phyloP scores from a whole-genome alignment of 192 early-diverging fungal genomes.

The Entomortierella chlamydospora region DNA sequence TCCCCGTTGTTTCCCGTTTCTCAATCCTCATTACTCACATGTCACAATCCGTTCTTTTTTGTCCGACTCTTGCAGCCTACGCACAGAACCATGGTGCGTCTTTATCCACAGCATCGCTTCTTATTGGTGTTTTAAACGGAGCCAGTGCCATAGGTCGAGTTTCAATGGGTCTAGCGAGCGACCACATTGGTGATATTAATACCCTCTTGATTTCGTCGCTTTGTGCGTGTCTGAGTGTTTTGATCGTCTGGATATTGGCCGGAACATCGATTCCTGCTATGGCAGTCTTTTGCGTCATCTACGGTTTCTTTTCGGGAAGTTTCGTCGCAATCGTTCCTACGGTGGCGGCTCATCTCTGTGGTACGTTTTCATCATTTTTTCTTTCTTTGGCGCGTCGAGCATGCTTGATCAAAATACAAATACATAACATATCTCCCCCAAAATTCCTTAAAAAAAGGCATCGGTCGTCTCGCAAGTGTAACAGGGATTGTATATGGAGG shows the following conservation, averaged over 20 bases:
- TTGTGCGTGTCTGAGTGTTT: conserved; percentile 54
- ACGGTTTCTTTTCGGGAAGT: conserved; percentile 69
- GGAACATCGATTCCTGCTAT: conserved; percentile 43
- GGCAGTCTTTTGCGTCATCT: conserved; percentile 60
- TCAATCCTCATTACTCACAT: conserved; percentile 17
- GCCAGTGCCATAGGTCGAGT: conserved; percentile 67
- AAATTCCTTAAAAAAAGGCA: conserved; percentile 27
- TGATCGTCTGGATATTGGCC: conserved; percentile 67
- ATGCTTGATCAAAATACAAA: too few species aligned
- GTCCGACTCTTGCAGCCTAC: conserved; percentile 26
- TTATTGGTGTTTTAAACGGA: conserved; percentile 68
- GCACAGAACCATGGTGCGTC: conserved; percentile 19
- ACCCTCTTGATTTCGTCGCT: conserved; percentile 61
- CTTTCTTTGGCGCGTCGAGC: too few species aligned
- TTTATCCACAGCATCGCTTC: conserved; percentile 46
- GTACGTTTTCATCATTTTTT: too few species aligned
- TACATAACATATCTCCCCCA: not conserved
- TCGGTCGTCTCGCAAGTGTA: conserved; percentile 65
- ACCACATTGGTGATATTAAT: conserved; percentile 69
- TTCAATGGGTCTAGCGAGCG: conserved; percentile 62
- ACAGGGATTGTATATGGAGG: conserved; percentile 66
- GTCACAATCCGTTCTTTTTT: too few species aligned
- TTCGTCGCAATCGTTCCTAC: conserved; percentile 65
- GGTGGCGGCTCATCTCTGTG: conserved; percentile 63
- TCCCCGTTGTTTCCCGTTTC: not conserved